Base-by-base conservation (phyloP, 441 rosid species). In the Flueggea neowawraea region DNA sequence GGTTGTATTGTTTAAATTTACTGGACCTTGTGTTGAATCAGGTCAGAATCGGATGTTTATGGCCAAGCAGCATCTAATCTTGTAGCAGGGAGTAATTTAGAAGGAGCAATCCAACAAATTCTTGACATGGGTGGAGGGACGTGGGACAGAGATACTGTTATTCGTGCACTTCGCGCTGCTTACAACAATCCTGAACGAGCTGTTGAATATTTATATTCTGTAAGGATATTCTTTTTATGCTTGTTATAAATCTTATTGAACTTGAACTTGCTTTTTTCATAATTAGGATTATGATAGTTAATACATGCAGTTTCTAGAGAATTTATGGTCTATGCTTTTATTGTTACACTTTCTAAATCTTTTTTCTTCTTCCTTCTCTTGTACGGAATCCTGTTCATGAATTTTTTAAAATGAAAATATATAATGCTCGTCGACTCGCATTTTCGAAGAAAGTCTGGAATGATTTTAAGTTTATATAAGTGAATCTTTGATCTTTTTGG, bases 51-150 rank as follows among this genome's bases (percentile, higher is more conserved):
- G 54, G 84, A 83, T 72, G 78, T 73, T 15, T 86, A 88, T 70
- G 95, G 88, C 62, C 86, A 82, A 75, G 96, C 97, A 50, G 95
- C 98, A 56, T 88, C 97, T 12, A 90, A 78, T 76, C 76, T 92
- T 41, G 91, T 89, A 51, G 96, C 90, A 15, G 98, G 94, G 62
- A 83, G 52, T 67, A 83, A 83, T 68, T 69, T 92, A 64, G 94
- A 92, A 66, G 85, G 84, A 64, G 52, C 89, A 47, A 71, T 90
- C 64, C 96, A 89, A 70, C 88, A 86, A 62, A 92, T 92, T 75
- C 81, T 92, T 71, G 96, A 92, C 69, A 90, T 92, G 91, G 98
- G 98, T 61, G 97, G 96, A 68, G 98, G 98, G 58, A 73, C 74
- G 14, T 92, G 98, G 98, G 89, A 92, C 65, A 83, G 89, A 65